Evolutionary conservation across 768 basidiomycete species (phyloP).

Genomic region (Nevesoporus exiguus): DNA sequence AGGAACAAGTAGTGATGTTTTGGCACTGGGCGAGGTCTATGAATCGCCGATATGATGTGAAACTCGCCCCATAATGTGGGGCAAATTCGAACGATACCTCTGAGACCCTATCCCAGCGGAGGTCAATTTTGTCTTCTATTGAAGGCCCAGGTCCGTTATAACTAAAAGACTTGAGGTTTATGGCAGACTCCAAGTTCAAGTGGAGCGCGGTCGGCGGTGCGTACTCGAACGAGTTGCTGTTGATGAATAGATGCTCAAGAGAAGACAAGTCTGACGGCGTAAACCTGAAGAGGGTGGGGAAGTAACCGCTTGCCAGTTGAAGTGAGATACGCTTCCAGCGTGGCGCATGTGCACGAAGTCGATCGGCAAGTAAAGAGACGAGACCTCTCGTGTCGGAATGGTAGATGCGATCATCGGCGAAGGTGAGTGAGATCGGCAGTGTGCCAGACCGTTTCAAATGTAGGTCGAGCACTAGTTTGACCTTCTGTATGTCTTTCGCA

Average conservation of each 20-base stretch:
- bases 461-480: slow-evolving; percentile 2
- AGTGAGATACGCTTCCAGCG: slow-evolving; percentile 21
- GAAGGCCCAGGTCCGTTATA: slow-evolving; percentile 6
- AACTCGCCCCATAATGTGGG: not conserved
- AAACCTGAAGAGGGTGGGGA: slow-evolving; percentile 14
- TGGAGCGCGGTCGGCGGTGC: not conserved
- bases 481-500: not conserved
- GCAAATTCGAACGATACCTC: slow-evolving; percentile 14
- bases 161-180: slow-evolving; percentile 15
- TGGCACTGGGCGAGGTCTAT: slow-evolving; percentile 9
- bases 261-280: slow-evolving; percentile 12
- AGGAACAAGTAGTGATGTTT: slow-evolving; percentile 20
- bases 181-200: slow-evolving; percentile 10
- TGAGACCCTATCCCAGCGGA: slow-evolving; percentile 12
- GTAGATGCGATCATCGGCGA: slow-evolving; percentile 17
- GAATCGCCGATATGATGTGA: slow-evolving; percentile 5
- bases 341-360: slow-evolving; percentile 10
- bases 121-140: not conserved
- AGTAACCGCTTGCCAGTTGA: slow-evolving; percentile 9
- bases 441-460: slow-evolving; percentile 13
- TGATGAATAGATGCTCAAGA: slow-evolving; percentile 14
- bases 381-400: slow-evolving; percentile 4
- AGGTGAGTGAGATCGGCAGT: slow-evolving; percentile 19
- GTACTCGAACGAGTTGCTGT: not conserved
- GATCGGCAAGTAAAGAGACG: slow-evolving; percentile 11